Base-by-base conservation (phyloP, 108 stramenopile species). In the Pseudonitzschia delicatissima region DNA sequence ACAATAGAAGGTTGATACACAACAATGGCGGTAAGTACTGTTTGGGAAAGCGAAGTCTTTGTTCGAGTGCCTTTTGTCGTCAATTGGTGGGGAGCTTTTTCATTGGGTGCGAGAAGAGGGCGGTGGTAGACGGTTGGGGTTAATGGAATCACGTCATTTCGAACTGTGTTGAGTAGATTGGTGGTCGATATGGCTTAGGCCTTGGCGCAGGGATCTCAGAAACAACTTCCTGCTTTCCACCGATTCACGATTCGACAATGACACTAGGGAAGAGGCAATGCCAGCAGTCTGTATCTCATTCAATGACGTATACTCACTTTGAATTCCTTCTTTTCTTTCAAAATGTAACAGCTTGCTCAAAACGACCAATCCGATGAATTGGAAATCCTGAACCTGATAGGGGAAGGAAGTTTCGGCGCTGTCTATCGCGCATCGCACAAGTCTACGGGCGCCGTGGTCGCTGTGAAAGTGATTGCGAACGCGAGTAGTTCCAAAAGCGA, bases 381-480 rank as follows among this genome's bases (percentile, higher is more conserved):
- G 17, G 73, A 75, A 34, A 74, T 87, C 17, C 40, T 83, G n/a
- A 68, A 72, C 62, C 64, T 82, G 3, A 69, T 97, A n/a, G 96
- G 96, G 20, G 94, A 97, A 68, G 96, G 96, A 1, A 92, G 92
- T 50, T 96, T 95, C 66, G 97, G 97, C 8, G 82, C 85, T 25
- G 97, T 98, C 7, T 98, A 90, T 76, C 83, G 85, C 49, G 92
- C 93, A 37, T 21, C 37, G 27, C 91, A 94, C 73, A 90, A 82
- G 61, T 69, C 84, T 8, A 84, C 85, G 8, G 80, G 72, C 6
- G 88, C 92, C 61, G 74, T 82, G 21, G 97, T 97, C 7, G 97
- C 95, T 9, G 91, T 96, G 33, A 97, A 97, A 75, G 75, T 96
- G 21, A 87, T 94, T n/a, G 80, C 87, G 9, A 85, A 86, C 63